Evolutionary conservation across 2,329 filamentous ascomycete genomes (phyloP), one percentile per base, ranked within the genome.

Genomic region (Delphinella strobiligena): DNA sequence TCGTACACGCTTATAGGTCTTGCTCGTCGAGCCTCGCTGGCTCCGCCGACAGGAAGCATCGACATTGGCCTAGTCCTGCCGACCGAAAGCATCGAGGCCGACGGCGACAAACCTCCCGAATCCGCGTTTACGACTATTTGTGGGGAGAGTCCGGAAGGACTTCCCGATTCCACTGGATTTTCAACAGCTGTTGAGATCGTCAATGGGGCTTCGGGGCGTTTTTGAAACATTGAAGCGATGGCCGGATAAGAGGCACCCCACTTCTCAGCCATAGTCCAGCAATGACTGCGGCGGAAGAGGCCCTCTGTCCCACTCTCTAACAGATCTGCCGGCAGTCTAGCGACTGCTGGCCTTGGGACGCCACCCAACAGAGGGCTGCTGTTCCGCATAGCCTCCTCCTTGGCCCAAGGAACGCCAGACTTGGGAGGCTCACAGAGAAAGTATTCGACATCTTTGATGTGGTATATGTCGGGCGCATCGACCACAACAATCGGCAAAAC

Each of bases 381-480:
- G 30, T 46, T 50, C 10, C 54, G 57, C 38, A 69, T 67, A 29
- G 56, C 59, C 41, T 74, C 73, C 38, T 81, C 80, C 40, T 76
- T 73, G 34, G 78, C 67, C 84, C 84, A 91, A 1, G 84, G 83
- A 0, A 76, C 68, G 40, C 78, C 78, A 14, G 79, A 80, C 52
- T 82, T 74, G 0, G 82, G 79, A 3, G 82, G 75, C 54, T 85
- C 71, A 57, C 83, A 88, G 19, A 89, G 66, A 63, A 89, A 91
- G 61, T 89, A 86, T 56, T 89, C 84, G 2, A 85, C 80, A 1
- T 74, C 78, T 37, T 85, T 74, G 0, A 75, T 80, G 55, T 72
- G 78, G 39, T 71, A 72, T 33, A 88, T 62, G 8, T 72, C 78
- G 0, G 81, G 80, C 0, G 80, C 82, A 56, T 91, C 84, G 24